phyloP scores from a whole-genome alignment of 1,139 yeast species.

The Scheffersomyces titani region DNA sequence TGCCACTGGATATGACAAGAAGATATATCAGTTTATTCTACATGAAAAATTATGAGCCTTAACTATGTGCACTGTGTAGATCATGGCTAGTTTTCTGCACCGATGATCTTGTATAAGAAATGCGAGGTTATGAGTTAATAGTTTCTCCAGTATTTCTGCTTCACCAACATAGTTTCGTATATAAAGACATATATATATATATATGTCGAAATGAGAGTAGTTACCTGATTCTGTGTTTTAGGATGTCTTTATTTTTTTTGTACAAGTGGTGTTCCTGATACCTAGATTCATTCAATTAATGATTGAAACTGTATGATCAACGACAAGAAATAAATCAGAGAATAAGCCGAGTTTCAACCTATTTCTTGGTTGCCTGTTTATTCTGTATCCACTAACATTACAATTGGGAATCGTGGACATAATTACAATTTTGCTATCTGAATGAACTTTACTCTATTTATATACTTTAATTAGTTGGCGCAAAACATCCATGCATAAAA shows the following conservation, averaged over 20 bases:
- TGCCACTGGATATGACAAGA: not conserved
- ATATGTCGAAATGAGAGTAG: no score
- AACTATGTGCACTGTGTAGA: not conserved
- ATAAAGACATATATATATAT: no score
- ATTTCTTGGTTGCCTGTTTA: not conserved
- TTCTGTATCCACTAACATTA: not conserved
- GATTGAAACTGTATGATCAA: no score
- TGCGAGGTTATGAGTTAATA: not conserved
- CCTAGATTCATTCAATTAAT: no score
- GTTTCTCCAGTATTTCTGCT: not conserved
- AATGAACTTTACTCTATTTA: not conserved
- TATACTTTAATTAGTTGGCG: not conserved
- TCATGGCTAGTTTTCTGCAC: not conserved
- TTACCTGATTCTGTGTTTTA: no score
- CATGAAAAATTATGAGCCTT: not conserved
- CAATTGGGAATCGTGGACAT: not conserved
- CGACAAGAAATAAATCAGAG: not conserved
- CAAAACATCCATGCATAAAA: conserved; percentile 4
- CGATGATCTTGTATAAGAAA: not conserved
- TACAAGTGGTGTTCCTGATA: not conserved
- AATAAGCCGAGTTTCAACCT: no score
- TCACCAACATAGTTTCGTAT: not conserved
- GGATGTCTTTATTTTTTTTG: no score
- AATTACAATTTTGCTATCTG: not conserved
- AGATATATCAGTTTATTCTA: not conserved